Percentiles rank a stretch among this genome's conserved stretches.
phyloP scores from a whole-genome alignment of 106 monocot genomes.

The Dactylorhiza incarnata region DNA sequence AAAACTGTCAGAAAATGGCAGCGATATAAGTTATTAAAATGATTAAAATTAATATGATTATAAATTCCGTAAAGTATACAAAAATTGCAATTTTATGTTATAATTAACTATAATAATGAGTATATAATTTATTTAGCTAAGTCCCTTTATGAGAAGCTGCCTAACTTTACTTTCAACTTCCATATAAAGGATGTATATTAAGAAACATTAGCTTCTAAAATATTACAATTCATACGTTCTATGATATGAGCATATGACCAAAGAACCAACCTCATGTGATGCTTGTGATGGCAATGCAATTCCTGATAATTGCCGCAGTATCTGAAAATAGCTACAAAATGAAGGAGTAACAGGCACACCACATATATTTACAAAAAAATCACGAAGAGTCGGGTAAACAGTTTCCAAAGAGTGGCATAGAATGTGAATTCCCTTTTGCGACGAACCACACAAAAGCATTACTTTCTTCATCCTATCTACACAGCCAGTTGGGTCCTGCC shows the following conservation, averaged over 20 bases:
- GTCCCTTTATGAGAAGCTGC: too few relatives aligned
- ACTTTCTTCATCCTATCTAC: slow-evolving; percentile 46
- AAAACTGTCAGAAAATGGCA: too few relatives aligned
- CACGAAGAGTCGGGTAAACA: slow-evolving; percentile 63
- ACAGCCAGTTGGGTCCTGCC: slow-evolving; percentile 93
- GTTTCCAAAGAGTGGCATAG: slow-evolving; percentile 34
- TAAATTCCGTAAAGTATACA: too few relatives aligned
- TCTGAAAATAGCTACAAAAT: slow-evolving; percentile 49
- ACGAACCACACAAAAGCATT: slow-evolving; percentile 2
- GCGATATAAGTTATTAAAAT: too few relatives aligned
- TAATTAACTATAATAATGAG: too few relatives aligned
- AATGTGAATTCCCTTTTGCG: slow-evolving; percentile 2
- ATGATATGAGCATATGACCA: background rate
- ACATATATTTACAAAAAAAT: slow-evolving; percentile 79
- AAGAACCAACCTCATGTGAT: slow-evolving; percentile 50
- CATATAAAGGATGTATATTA: background rate
- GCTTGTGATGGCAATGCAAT: slow-evolving; percentile 53
- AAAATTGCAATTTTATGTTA: too few relatives aligned
- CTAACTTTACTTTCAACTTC: too few relatives aligned
- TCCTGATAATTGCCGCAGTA: slow-evolving; percentile 54
- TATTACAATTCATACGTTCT: background rate
- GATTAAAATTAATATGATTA: too few relatives aligned
- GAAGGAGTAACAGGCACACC: slow-evolving; percentile 51
- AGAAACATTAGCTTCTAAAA: background rate
- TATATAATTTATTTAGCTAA: too few relatives aligned